Conservation (phyloP, 2,329 filamentous ascomycete genomes). For the Claviceps pazoutovae region DNA sequence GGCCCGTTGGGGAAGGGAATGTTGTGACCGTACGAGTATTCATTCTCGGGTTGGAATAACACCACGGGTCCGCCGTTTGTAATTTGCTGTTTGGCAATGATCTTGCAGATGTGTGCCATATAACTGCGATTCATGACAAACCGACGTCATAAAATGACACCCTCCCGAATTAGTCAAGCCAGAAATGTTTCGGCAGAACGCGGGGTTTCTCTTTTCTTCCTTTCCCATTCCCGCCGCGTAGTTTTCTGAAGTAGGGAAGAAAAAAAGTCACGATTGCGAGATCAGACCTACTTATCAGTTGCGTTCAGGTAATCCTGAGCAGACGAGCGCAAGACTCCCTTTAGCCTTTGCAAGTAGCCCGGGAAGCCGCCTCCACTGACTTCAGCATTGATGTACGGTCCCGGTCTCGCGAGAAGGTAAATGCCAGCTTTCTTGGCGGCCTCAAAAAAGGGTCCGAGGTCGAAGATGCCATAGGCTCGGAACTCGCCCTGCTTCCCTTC, state of each 20-base stretch:
- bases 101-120: slow-evolving; percentile 43
- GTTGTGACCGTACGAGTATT: slow-evolving; percentile 45
- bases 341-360: slow-evolving; percentile 61
- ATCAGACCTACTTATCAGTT: slow-evolving; percentile 43
- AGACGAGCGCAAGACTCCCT: slow-evolving; percentile 48
- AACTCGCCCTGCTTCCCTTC: slow-evolving; percentile 62
- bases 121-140: slow-evolving; percentile 29
- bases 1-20: slow-evolving; percentile 47
- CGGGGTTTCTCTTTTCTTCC: background rate
- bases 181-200: background rate
- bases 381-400: slow-evolving; percentile 71
- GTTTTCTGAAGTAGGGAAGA: background rate
- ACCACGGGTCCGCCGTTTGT: slow-evolving; percentile 73
- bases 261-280: background rate
- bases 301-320: slow-evolving; percentile 48
- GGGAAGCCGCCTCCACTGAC: slow-evolving; percentile 65
- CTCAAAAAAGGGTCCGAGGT: slow-evolving; percentile 60
- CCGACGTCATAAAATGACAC: background rate
- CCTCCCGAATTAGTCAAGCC: background rate
- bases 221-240: no score
- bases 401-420: slow-evolving; percentile 59
- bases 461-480: slow-evolving; percentile 56
- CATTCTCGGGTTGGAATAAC: slow-evolving; percentile 69
- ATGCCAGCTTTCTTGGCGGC: slow-evolving; percentile 60
- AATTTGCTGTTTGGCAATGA: slow-evolving; percentile 64